Evolutionary conservation across 257 asterid species (phyloP).

Genomic region (Capsicum rhomboideum): DNA sequence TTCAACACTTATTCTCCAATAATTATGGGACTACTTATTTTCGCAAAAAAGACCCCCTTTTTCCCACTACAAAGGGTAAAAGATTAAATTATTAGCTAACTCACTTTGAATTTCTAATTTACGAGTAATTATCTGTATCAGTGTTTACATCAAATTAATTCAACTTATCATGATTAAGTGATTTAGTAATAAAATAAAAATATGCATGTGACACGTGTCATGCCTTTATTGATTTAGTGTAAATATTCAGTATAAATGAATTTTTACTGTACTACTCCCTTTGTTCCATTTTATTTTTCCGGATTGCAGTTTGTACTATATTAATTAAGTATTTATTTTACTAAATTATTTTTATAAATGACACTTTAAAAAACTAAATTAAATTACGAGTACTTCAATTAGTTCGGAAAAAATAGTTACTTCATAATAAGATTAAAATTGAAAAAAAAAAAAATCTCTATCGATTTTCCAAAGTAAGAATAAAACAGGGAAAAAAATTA

Average conservation of each 20-base stretch:
- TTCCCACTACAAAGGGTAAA: not conserved
- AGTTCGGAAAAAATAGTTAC: not conserved
- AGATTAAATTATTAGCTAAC: not conserved
- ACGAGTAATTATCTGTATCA: not conserved
- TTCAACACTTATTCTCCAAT: not conserved
- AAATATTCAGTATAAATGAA: fast-evolving
- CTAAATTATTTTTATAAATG: not conserved
- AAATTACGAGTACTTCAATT: not conserved
- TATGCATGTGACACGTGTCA: not conserved
- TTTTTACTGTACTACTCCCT: not conserved
- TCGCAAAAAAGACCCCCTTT: not conserved
- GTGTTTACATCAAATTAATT: not conserved
- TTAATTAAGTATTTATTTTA: not conserved
- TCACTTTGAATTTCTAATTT: not conserved
- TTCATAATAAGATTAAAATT: too few species aligned
- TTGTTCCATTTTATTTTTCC: not conserved
- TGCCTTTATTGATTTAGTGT: not conserved
- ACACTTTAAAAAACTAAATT: not conserved
- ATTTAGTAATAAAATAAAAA: not conserved
- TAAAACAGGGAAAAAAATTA: not conserved
- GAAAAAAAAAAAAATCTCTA: not conserved
- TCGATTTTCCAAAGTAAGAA: not conserved
- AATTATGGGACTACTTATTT: not conserved
- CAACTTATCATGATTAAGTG: not conserved
- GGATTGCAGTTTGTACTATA: too few species aligned